phyloP scores from a whole-genome alignment of 1,139 yeast genomes.

The Pichia sp. region DNA sequence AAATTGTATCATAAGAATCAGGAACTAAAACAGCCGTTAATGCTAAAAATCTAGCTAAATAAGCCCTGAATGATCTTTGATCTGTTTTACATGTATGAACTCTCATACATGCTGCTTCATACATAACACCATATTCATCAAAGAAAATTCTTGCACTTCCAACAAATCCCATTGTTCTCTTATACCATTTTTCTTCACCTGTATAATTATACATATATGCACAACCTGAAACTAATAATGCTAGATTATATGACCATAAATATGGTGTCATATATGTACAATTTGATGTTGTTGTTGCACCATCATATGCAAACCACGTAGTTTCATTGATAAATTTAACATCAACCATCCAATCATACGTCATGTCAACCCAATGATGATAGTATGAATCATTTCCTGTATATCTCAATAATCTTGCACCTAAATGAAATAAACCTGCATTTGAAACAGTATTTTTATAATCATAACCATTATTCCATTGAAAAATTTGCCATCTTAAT shows the following conservation, averaged over 20 bases:
- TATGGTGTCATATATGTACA: constrained; percentile 54
- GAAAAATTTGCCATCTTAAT: constrained; percentile 78
- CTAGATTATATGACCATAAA: constrained; percentile 89
- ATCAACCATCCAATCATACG: constrained; percentile 50
- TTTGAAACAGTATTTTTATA: constrained; percentile 77
- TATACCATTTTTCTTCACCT: constrained; percentile 59
- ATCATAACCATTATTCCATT: constrained; percentile 69
- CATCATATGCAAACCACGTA: constrained; percentile 60
- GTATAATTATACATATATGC: constrained; percentile 80
- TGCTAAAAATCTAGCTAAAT: constrained; percentile 69
- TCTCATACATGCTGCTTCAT: constrained; percentile 77
- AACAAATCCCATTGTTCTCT: constrained; percentile 50
- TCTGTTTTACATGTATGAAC: constrained; percentile 67
- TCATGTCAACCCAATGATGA: constrained; percentile 68
- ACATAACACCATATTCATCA: constrained; percentile 47
- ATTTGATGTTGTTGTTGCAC: constrained; percentile 57
- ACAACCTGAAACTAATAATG: constrained; percentile 70
- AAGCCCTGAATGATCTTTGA: constrained; percentile 86
- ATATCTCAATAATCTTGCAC: constrained; percentile 71
- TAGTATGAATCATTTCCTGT: constrained; percentile 58
- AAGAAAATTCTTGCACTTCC: constrained; percentile 43
- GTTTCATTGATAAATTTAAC: constrained; percentile 48
- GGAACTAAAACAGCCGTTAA: constrained; percentile 71
- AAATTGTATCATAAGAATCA: constrained; percentile 46
- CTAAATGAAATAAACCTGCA: constrained; percentile 70